Base-by-base conservation (phyloP, 805 yeast genomes). In the Middelhovenomyces tepae region DNA sequence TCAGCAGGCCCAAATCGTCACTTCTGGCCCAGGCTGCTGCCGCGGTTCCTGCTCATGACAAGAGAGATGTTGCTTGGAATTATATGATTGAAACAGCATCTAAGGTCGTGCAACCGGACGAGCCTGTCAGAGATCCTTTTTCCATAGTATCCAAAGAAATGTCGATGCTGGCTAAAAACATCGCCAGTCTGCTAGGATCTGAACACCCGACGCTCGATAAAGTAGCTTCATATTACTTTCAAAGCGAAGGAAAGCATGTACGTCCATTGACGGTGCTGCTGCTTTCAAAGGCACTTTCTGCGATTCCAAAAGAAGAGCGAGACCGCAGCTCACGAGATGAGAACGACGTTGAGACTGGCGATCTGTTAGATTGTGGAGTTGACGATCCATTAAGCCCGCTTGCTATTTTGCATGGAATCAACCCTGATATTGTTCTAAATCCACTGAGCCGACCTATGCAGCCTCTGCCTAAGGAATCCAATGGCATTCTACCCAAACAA, bases 231-330 rank as follows among this genome's bases (percentile, higher is more conserved):
- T 91, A 91, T 61, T 91, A 91, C 60, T 91, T 91, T 47, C 95
- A 87, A 58, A 83, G 91, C 13, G 95, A 89, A 53, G 97, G 98
- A 5, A 91, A 91, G 57, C 93, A 87, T 52, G 85, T 91, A 13
- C 69, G 98, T 38, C 98, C 98, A 1, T 61, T 91, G 44, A 72
- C 91, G 39, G 97, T 91, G 8, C 63, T 91, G 37, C 61, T 91
- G 31, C 64, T 91, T 34, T 74, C 93, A 22, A 80, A 85, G 49
- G 91, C 95, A 3, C 64, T 89, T 35, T 69, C 79, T 40, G 52
- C 43, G 13, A 83, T 87, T 26, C 95, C 96, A 2, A 42, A 65
- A 10, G 68, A 66, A 17, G 65, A 83, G 52, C 66, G 95, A 47
- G 70, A 72, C 37, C 62, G 89, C 39, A 58, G 85, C 73, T 26